Base-by-base conservation (phyloP, 306 rosid species). In the Vicia villosa region DNA sequence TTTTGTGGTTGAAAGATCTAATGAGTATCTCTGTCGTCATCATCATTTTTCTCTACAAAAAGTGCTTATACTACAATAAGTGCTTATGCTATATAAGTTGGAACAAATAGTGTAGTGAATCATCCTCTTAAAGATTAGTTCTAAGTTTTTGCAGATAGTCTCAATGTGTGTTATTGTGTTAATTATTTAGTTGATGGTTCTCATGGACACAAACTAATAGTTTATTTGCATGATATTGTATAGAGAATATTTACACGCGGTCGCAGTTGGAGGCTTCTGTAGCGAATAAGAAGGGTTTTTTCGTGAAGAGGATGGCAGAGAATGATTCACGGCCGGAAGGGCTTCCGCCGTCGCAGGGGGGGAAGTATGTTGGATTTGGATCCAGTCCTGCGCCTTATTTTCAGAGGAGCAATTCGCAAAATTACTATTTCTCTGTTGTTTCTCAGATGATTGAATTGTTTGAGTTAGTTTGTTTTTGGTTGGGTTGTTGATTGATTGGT, bases 281-380 rank as follows among this genome's bases (percentile, higher is more conserved):
- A 24, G 95, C 95, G 22, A 84, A 83, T 36, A 92, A 89, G 75
- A 96, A 86, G 57, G 50, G 80, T 52, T 92, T 92, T 55, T 92
- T 92, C n/a, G 86, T 95, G 0, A 47, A 76, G 74, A 87, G 77
- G 84, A 43, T 84, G 70, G 84, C 77, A 9, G 97, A 89, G 85
- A 92, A 92, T 30, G 96, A 84, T 1, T 80, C 97, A 1, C 83
- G 89, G 14, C 95, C 96, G 0, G 95, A 86, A 7, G 96, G 96
- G 63, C 19, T 89, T 5, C 95, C 96, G 0, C 97, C 97, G 5
- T 87, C 97, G 5, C 91, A 84, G 66, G 97, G 97, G 0, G 97
- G 97, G 43, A 92, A 89, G 74, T 92, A 87, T n/a, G 96, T 89
- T 3, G 97, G 96, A 26, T 92, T 92, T n/a, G 97, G 97, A 45